Percentiles rank a stretch among this genome's conserved stretches.
These are phyloP conservation scores for Penicillium decumbens DNA, from an alignment of 2,329 filamentous ascomycete genomes.

Conservation along the genomic window DNA sequence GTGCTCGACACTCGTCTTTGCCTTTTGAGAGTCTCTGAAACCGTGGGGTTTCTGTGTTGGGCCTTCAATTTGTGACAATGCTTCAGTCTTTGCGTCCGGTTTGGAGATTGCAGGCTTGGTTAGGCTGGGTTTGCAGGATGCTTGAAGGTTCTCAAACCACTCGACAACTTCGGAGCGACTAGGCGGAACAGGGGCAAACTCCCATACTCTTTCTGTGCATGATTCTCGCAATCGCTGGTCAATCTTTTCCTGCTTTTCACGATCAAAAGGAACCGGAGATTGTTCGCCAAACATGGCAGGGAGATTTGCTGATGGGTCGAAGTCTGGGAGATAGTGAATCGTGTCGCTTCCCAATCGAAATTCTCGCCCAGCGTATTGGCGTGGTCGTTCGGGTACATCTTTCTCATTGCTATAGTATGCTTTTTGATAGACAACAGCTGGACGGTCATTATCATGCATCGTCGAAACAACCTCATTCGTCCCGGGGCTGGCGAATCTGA, in stretches of 20 bases:
- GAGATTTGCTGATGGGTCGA: constrained; percentile 61
- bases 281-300: constrained; percentile 55
- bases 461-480: constrained; percentile 51
- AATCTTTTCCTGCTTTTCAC: constrained; percentile 46
- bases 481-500: constrained; percentile 25
- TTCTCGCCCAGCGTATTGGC: constrained; percentile 84
- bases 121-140: constrained; percentile 1
- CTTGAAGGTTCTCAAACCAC: constrained; percentile 56
- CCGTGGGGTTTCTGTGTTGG: constrained; percentile 79
- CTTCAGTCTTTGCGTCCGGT: constrained; percentile 26
- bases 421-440: constrained; percentile 73
- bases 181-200: constrained; percentile 68
- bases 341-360: constrained; percentile 73
- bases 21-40: constrained; percentile 79
- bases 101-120: constrained; percentile 6
- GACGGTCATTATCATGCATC: constrained; percentile 54
- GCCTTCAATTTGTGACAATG: constrained; percentile 78
- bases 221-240: constrained; percentile 52
- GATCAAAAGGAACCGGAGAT: constrained; percentile 47
- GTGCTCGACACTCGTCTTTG: constrained; percentile 69
- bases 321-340: constrained; percentile 72
- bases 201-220: constrained; percentile 69
- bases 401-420: constrained; percentile 78
- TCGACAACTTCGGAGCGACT: constrained; percentile 61
- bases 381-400: constrained; percentile 70